A percentile compares a stretch with the other conserved stretches of the same genome.
Evolutionary conservation across 164 flowering plant genomes (phyloP).

Genomic region (Annona squamosa): DNA sequence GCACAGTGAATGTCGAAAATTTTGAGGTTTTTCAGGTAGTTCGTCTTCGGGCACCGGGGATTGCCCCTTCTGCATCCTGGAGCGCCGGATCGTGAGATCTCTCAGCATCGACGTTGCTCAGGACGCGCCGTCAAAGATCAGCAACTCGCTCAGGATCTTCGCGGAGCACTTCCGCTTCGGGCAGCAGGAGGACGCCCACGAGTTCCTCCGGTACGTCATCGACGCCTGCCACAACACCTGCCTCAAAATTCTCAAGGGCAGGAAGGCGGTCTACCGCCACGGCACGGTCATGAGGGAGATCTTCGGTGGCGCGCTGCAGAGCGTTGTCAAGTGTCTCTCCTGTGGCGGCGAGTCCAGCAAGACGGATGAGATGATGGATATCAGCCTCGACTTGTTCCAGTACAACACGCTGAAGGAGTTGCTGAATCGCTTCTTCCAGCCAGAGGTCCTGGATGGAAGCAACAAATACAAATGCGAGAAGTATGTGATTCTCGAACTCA

Average conservation of each 20-base stretch:
- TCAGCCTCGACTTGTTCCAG: constrained; percentile 75
- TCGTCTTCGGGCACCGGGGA: constrained; percentile 33
- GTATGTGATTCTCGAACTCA: constrained; percentile 31
- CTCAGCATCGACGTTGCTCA: constrained; percentile 40
- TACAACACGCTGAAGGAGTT: constrained; percentile 61
- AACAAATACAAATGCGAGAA: constrained; percentile 87
- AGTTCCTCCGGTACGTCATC: constrained; percentile 84
- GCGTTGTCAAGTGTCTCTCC: constrained; percentile 79
- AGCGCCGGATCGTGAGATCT: constrained; percentile 63
- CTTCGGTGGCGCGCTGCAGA: constrained; percentile 88
- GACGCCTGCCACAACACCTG: constrained; percentile 89
- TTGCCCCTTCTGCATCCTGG: constrained; percentile 83
- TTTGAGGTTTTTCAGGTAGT: constrained; percentile 32
- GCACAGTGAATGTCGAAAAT: neutral
- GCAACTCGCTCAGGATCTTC: constrained; percentile 51
- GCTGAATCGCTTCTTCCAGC: constrained; percentile 68
- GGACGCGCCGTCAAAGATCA: constrained; percentile 69
- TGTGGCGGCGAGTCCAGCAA: constrained; percentile 80
- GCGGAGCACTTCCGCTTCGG: constrained; percentile 67
- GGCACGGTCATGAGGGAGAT: constrained; percentile 67
- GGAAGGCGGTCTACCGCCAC: constrained; percentile 33
- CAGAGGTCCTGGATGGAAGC: constrained; percentile 83
- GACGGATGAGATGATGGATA: constrained; percentile 93
- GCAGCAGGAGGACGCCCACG: constrained; percentile 96
- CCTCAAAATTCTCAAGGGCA: constrained; percentile 29